Evolutionary conservation across 2,329 filamentous ascomycete species (phyloP).

Genomic region (Apiospora arundinis): DNA sequence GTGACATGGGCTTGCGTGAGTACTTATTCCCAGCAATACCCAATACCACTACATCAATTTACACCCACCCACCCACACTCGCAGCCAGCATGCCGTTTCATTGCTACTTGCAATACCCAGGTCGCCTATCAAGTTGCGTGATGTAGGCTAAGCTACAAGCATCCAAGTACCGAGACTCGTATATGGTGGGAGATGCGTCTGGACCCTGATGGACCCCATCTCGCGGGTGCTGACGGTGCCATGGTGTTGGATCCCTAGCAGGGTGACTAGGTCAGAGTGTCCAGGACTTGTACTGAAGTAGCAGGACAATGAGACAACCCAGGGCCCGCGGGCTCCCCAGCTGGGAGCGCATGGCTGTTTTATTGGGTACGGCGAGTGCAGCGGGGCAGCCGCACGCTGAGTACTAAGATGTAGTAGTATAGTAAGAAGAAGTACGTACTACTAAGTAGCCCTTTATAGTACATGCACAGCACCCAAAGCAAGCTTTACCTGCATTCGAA

Average conservation of each 20-base stretch:
- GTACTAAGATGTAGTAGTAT: too few relatives aligned
- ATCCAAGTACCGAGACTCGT: not conserved
- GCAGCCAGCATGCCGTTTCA: not conserved
- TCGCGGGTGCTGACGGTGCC: not conserved
- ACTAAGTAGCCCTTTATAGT: too few relatives aligned
- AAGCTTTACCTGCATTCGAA: not conserved
- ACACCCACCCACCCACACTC: not conserved
- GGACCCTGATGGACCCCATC: not conserved
- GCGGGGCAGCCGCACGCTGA: not conserved
- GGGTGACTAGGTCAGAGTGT: not conserved
- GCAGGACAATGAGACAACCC: not conserved
- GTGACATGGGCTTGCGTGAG: not conserved
- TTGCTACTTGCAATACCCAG: not conserved
- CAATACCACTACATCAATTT: too few relatives aligned
- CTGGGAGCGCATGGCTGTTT: not conserved
- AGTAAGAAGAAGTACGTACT: too few relatives aligned
- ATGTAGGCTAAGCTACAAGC: conserved; percentile 1
- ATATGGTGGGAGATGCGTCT: not conserved
- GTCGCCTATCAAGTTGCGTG: conserved; percentile 5
- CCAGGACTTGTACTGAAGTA: not conserved
- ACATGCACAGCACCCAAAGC: too few relatives aligned
- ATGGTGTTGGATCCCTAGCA: not conserved
- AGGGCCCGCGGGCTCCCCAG: conserved; percentile 3
- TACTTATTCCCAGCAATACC: not conserved
- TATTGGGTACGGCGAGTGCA: conserved; percentile 1